Conservation (phyloP, 495 filamentous ascomycete genomes). For the Talaromyces trachyspermus region DNA sequence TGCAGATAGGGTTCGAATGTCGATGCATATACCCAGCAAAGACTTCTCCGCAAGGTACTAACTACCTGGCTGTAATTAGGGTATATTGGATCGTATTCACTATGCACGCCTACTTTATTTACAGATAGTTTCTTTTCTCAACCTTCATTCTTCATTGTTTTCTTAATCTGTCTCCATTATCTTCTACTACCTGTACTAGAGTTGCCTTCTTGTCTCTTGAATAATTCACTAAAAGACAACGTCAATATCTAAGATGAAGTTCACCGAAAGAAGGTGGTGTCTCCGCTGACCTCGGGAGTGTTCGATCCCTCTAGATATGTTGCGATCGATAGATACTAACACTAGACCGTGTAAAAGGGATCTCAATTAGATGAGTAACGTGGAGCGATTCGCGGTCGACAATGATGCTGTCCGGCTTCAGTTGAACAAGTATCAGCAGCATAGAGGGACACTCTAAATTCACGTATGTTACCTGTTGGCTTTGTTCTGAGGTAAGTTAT, state of each 20-base stretch:
- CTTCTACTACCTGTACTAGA: no score
- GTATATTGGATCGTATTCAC: no score
- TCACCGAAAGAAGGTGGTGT: conserved; percentile 39
- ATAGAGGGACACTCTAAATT: conserved; percentile 54
- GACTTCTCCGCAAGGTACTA: no score
- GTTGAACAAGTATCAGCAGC: conserved; percentile 35
- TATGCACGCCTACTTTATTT: no score
- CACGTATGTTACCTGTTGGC: conserved; percentile 21
- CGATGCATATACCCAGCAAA: conserved; percentile 10
- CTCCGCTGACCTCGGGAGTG: conserved; percentile 28
- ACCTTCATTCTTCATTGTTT: no score
- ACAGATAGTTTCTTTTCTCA: no score
- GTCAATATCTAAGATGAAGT: conserved; percentile 29
- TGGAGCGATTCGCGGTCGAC: conserved; percentile 31
- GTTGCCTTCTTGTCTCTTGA: conserved; percentile 1
- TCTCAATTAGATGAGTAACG: conserved; percentile 41
- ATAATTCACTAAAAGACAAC: no score
- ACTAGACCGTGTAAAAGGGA: conserved; percentile 18
- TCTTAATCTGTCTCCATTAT: conserved; percentile 8
- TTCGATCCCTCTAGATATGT: no score
- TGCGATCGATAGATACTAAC: no score
- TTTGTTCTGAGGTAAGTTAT: neutral
- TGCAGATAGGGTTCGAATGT: conserved; percentile 5
- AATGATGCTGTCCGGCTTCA: conserved; percentile 30
- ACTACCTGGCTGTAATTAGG: no score